Conservation (phyloP, 176 grass and related monocot species). For the Alopecurus myosuroides region DNA sequence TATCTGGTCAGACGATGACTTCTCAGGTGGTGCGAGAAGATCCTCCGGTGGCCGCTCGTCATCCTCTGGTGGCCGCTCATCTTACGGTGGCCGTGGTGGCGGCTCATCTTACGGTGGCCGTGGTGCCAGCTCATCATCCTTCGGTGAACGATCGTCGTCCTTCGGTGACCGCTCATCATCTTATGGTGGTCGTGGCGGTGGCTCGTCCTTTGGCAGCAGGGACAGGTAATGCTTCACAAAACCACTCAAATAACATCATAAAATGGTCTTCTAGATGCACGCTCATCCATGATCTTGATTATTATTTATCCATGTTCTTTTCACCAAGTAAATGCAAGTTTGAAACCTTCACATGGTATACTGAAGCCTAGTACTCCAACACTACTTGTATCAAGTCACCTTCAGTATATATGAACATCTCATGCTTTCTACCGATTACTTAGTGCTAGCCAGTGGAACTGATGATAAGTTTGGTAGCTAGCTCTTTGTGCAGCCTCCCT, state of each 20-base stretch:
- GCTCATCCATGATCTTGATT: background rate
- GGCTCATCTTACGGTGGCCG: slow-evolving; percentile 18
- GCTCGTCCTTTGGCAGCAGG: slow-evolving; percentile 44
- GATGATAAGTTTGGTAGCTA: background rate
- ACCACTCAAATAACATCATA: background rate
- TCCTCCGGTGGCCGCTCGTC: slow-evolving; percentile 33
- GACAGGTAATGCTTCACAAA: slow-evolving; percentile 42
- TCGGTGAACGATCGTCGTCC: background rate
- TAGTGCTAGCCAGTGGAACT: background rate
- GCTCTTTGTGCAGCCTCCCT: background rate
- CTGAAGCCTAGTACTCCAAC: background rate
- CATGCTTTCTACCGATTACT: background rate
- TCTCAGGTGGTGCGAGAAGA: slow-evolving; percentile 44
- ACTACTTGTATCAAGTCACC: background rate
- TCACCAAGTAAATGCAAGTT: background rate
- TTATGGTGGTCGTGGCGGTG: slow-evolving; percentile 21
- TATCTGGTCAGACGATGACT: slow-evolving; percentile 48
- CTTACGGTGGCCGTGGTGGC: slow-evolving; percentile 8
- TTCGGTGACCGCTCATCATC: slow-evolving; percentile 25
- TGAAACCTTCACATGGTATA: background rate
- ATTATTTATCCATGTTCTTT: background rate
- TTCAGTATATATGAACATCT: background rate
- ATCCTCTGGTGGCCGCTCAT: slow-evolving; percentile 32
- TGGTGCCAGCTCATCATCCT: background rate
- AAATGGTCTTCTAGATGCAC: background rate